Evolutionary conservation across 306 rosid genomes (phyloP).

Genomic region (Fragaria vesca): DNA sequence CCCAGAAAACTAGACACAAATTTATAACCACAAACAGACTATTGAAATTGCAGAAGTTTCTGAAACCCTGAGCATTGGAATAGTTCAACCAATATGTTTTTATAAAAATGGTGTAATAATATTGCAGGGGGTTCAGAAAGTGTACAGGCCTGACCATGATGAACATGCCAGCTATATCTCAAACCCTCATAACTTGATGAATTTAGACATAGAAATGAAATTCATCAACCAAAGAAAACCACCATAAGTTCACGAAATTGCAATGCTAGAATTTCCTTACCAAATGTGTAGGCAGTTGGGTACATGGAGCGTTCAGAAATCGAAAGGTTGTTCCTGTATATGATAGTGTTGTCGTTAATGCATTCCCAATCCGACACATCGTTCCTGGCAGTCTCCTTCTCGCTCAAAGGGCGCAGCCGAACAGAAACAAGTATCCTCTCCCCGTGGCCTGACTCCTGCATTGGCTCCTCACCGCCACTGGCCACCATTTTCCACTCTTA

Average conservation of each 20-base stretch:
- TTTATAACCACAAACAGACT: background rate
- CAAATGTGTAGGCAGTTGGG: slow-evolving; percentile 92
- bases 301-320: slow-evolving; percentile 92
- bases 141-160: slow-evolving; percentile 16
- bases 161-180: background rate
- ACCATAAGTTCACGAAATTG: background rate
- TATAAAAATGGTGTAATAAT: background rate
- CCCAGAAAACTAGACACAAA: background rate
- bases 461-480: slow-evolving; percentile 61
- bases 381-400: slow-evolving; percentile 61
- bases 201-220: background rate
- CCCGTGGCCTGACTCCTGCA: slow-evolving; percentile 38
- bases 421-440: slow-evolving; percentile 87
- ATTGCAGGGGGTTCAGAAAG: background rate
- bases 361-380: slow-evolving; percentile 97
- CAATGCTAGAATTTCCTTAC: slow-evolving; percentile 45
- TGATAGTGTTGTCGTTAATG: slow-evolving; percentile 73
- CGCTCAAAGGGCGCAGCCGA: slow-evolving; percentile 85
- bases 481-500: slow-evolving; percentile 57
- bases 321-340: slow-evolving; percentile 78
- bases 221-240: slow-evolving; percentile 10
- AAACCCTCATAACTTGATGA: slow-evolving; percentile 7
- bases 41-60: slow-evolving; percentile 18
- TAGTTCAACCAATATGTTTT: slow-evolving; percentile 24
- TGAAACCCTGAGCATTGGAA: background rate